Evolutionary conservation across 2,329 filamentous ascomycete species (phyloP).

Genomic region (Sphaerulina musiva): DNA sequence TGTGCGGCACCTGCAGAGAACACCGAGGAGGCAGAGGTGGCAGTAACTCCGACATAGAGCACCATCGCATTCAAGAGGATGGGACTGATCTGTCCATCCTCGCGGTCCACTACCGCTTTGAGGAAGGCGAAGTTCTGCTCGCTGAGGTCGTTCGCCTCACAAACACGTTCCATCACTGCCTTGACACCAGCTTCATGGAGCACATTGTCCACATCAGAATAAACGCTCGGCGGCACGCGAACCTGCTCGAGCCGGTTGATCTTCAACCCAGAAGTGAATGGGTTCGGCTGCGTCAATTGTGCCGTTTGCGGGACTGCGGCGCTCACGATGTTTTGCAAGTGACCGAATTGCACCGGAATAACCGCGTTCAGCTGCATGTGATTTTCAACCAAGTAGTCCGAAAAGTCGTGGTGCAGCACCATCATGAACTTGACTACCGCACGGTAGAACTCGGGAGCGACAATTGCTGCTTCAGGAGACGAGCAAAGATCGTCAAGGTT

Average conservation of each 20-base stretch:
- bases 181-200: slow-evolving; percentile 49
- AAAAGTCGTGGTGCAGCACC: slow-evolving; percentile 86
- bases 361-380: slow-evolving; percentile 74
- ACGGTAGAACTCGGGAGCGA: slow-evolving; percentile 77
- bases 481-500: slow-evolving; percentile 78
- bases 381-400: slow-evolving; percentile 84
- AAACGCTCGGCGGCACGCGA: slow-evolving; percentile 58
- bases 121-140: slow-evolving; percentile 72
- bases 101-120: slow-evolving; percentile 62
- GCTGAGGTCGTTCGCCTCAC: slow-evolving; percentile 44
- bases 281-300: slow-evolving; percentile 62
- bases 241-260: slow-evolving; percentile 71
- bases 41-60: slow-evolving; percentile 71
- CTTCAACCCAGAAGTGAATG: slow-evolving; percentile 65
- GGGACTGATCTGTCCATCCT: slow-evolving; percentile 34
- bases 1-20: slow-evolving; percentile 63
- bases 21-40: slow-evolving; percentile 55
- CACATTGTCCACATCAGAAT: slow-evolving; percentile 55
- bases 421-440: slow-evolving; percentile 75
- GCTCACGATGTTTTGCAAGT: slow-evolving; percentile 82
- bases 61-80: slow-evolving; percentile 73
- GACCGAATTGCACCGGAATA: slow-evolving; percentile 76
- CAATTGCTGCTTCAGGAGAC: slow-evolving; percentile 58
- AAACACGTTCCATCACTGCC: slow-evolving; percentile 45
- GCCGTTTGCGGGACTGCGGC: slow-evolving; percentile 65